phyloP scores from a whole-genome alignment of 2,329 filamentous ascomycete genomes.

The Cytospora mali region DNA sequence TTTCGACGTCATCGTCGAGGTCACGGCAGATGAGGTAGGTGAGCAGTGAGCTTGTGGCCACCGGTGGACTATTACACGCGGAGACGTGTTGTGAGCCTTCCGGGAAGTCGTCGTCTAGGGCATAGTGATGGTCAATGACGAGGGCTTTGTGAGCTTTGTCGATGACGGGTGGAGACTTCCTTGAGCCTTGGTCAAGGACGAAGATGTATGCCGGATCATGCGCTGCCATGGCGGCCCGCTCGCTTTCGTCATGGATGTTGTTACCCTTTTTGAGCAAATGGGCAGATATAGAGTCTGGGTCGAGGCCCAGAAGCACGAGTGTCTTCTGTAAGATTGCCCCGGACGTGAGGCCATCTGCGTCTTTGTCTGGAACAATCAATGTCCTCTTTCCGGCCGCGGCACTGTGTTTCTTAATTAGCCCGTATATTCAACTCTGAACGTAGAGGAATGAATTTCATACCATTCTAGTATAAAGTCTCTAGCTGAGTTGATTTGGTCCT shows the following conservation, averaged over 20 bases:
- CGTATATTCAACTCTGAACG: slow-evolving; percentile 22
- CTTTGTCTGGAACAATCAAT: slow-evolving; percentile 69
- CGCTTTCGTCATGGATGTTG: slow-evolving; percentile 57
- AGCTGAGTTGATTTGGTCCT: slow-evolving; percentile 56
- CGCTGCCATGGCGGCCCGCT: slow-evolving; percentile 53
- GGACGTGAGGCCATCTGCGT: slow-evolving; percentile 67
- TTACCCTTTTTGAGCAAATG: slow-evolving; percentile 63
- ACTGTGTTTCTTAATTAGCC: slow-evolving; percentile 39
- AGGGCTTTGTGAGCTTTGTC: slow-evolving; percentile 53
- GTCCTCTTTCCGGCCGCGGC: slow-evolving; percentile 52
- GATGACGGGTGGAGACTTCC: slow-evolving; percentile 55
- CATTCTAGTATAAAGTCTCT: slow-evolving; percentile 60
- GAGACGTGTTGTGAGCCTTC: slow-evolving; percentile 57
- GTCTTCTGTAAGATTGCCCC: slow-evolving; percentile 66
- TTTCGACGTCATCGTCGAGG: slow-evolving; percentile 53
- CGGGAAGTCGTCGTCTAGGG: slow-evolving; percentile 59
- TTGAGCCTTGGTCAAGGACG: slow-evolving; percentile 67
- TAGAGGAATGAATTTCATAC: slow-evolving; percentile 39
- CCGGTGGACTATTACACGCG: slow-evolving; percentile 65
- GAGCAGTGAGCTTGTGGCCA: slow-evolving; percentile 65
- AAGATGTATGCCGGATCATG: slow-evolving; percentile 60
- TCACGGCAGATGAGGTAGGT: slow-evolving; percentile 65
- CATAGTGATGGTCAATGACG: slow-evolving; percentile 68
- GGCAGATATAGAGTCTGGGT: slow-evolving; percentile 53
- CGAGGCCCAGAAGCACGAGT: slow-evolving; percentile 59